Evolutionary conservation across 306 rosid genomes (phyloP).

Genomic region (Vigna trinervia): DNA sequence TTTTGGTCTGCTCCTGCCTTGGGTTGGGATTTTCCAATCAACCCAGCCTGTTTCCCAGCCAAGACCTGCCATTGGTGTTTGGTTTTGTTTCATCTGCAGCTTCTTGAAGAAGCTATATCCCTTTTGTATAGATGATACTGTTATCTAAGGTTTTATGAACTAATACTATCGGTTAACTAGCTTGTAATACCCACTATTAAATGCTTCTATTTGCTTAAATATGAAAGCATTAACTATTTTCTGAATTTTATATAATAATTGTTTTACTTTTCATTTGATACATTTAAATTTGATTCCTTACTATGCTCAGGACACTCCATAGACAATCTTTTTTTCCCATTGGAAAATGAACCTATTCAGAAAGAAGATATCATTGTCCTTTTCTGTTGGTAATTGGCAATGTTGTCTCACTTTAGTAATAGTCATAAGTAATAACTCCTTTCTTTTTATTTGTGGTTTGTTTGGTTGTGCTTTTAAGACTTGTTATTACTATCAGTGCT

Average conservation of each 20-base stretch:
- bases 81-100: not conserved
- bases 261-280: not conserved
- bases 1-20: not conserved
- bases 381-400: constrained; percentile 1
- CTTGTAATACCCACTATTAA: not conserved
- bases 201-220: not conserved
- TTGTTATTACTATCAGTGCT: not conserved
- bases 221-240: not conserved
- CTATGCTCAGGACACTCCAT: not conserved
- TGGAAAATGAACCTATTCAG: not conserved
- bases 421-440: not conserved
- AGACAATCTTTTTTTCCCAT: not conserved
- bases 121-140: not conserved
- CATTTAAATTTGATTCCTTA: not conserved
- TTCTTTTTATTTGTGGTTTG: not conserved
- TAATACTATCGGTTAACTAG: not conserved
- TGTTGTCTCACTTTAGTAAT: not conserved
- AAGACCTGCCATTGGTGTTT: not conserved
- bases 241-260: not conserved
- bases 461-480: not conserved
- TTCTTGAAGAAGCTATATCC: constrained; percentile 5
- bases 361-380: not conserved
- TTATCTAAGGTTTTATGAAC: not conserved
- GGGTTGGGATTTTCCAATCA: not conserved
- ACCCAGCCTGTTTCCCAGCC: not conserved